Evolutionary conservation across 1,284 basidiomycete genomes (phyloP), one percentile per base, ranked within the genome.

Genomic region (Inonotus hispidus): DNA sequence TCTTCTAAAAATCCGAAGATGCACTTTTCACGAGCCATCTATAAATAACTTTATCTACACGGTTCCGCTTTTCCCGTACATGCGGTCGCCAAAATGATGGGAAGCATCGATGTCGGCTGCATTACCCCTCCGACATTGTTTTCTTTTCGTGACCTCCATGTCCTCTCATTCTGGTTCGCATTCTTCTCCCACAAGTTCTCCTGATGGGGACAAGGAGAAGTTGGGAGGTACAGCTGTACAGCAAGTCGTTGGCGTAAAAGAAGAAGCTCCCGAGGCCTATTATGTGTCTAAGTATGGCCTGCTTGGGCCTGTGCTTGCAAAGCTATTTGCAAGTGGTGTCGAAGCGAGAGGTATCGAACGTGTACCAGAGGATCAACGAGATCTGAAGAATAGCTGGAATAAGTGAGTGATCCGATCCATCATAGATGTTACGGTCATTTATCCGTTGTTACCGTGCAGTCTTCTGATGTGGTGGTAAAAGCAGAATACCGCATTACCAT

Each of bases 271-370:
- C 0, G 76, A 76, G 39, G 65, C 66, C 19, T 70, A 67, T 29
- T 71, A 77, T 21, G 71, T 69, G 21, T 68, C 64, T 32, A 72
- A 77, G 29, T 81, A 73, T 62, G 74, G 73, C 19, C 66, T 62
- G 19, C 66, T 77, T 47, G 75, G 74, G 1, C 75, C 73, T 5
- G 49, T 75, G 43, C 66, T 81, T 41, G 70, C 71, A 37, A 74
- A 68, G 64, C 69, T 81, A 32, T 79, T 79, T 63, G 70, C 70
- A 7, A 74, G 71, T 50, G 79, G 79, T 25, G 77, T 82, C 11
- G 81, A 82, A 68, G 77, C 78, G 11, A 71, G 79, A 68, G 80
- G 80, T 16, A 74, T 82, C 0, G 81, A 82, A 59, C 77, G 81
- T 19, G 77, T 82, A 0, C 79, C 75, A 8, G 81, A 82, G 67